Base-by-base conservation (phyloP, 257 asterid genomes). In the Fraxinus cuspidata region DNA sequence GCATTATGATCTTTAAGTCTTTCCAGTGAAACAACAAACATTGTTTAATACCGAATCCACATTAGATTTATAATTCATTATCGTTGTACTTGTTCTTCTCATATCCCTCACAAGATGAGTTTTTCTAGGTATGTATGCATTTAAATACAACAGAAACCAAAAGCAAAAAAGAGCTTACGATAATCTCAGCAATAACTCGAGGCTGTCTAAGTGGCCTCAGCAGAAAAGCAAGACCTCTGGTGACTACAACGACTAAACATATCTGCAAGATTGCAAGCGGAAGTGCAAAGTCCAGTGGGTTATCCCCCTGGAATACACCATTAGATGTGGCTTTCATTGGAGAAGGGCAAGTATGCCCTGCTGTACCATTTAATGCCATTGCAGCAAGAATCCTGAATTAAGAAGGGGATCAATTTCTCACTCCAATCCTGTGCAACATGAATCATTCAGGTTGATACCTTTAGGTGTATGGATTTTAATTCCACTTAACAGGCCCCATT, bases 311-410 rank as follows among this genome's bases (percentile, higher is more conserved):
- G 81, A 92, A 92, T 4, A 86, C 77, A 5, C 97, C 96, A 28
- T 91, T 89, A 0, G 97, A 92, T 4, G 97, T 67, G 1, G 97
- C 90, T 87, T 89, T 90, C 97, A 92, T 92, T 0, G 88, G 90
- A 4, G 89, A 37, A 0, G 88, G 92, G 73, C 96, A 88, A 18
- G 77, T 58, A 13, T 76, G 19, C 32, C 29, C 31, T 60, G 29
- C 31, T 23, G 79, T 74, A 38, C 37, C 71, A 68, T 84, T 78
- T 35, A 79, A 15, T 63, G 79, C 83, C 87, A 84, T 84, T 73
- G 42, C 71, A 16, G 70, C 51, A 74, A 29, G 19, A 73, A 70
- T 25, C 63, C 42, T 13, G 23, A 1, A 8, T 21, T 13, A 71
- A 18, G 16, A 49, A 75, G 42, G 7, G 9, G 42, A 13, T 60